Conservation (phyloP, 805 yeast species). For the Cyberlindnera americana region DNA sequence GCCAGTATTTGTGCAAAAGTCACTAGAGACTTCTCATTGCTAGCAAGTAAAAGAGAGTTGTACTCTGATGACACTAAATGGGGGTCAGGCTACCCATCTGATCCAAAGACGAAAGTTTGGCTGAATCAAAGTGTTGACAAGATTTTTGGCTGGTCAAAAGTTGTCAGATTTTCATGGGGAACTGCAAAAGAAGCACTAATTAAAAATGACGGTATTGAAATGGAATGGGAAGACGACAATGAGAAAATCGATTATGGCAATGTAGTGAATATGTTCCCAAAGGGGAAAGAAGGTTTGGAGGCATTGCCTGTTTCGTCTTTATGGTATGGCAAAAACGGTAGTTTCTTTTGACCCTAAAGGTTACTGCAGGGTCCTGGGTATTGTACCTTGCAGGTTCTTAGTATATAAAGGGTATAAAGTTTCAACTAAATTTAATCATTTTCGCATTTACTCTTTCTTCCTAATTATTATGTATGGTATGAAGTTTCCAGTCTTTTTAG, state of each 20-base stretch:
- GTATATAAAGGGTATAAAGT: no score
- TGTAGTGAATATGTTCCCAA: conserved; percentile 17
- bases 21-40: conserved; percentile 71
- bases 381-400: not conserved
- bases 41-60: conserved; percentile 32
- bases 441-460: no score
- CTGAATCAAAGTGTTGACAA: conserved; percentile 57
- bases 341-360: conserved; percentile 10
- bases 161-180: conserved; percentile 89
- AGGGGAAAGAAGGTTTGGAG: conserved; percentile 12
- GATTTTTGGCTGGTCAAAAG: conserved; percentile 81
- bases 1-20: conserved; percentile 97
- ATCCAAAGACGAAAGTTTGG: conserved; percentile 84
- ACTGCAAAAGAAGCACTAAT: conserved; percentile 75
- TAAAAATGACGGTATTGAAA: conserved; percentile 46
- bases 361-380: not conserved
- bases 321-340: conserved; percentile 29
- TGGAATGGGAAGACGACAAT: conserved; percentile 56
- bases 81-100: conserved; percentile 96
- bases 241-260: conserved; percentile 27
- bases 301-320: conserved; percentile 21
- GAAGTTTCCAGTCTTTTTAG: not conserved
- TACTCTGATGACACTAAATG: conserved; percentile 31
- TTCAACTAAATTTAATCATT: no score
- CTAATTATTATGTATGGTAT: not conserved